phyloP scores from a whole-genome alignment of 352 stramenopile genomes.

The Phytopythium kandeliae region DNA sequence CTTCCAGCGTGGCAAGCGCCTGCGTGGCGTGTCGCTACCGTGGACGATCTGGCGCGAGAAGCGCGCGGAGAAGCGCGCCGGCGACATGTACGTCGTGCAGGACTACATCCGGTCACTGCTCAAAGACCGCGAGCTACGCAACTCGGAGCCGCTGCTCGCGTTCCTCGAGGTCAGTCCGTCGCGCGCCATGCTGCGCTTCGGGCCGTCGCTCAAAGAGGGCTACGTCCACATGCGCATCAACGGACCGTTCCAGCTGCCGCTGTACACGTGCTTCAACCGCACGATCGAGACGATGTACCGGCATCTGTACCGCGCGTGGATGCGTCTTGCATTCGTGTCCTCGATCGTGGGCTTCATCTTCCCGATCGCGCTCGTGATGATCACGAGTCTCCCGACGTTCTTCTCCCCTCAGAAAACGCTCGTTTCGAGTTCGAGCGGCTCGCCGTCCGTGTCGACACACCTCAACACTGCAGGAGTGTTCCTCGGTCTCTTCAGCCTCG shows the following conservation, averaged over 20 bases:
- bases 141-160: slow-evolving; percentile 70
- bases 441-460: slow-evolving; percentile 37
- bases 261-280: slow-evolving; percentile 82
- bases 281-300: slow-evolving; percentile 79
- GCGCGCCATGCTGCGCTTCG: slow-evolving; percentile 64
- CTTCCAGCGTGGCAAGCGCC: slow-evolving; percentile 33
- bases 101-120: slow-evolving; percentile 67
- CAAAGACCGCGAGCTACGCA: slow-evolving; percentile 54
- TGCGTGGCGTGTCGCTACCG: slow-evolving; percentile 45
- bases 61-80: slow-evolving; percentile 58
- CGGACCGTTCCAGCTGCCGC: slow-evolving; percentile 75
- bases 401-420: slow-evolving; percentile 59
- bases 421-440: slow-evolving; percentile 29
- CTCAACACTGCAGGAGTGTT: slow-evolving; percentile 49
- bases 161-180: slow-evolving; percentile 81
- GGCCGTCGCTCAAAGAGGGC: slow-evolving; percentile 77
- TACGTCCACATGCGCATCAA: slow-evolving; percentile 90
- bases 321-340: slow-evolving; percentile 81
- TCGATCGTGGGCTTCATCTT: slow-evolving; percentile 80
- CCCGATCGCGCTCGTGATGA: slow-evolving; percentile 61
- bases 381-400: slow-evolving; percentile 64
- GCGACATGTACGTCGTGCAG: slow-evolving; percentile 67
- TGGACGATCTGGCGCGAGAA: slow-evolving; percentile 85
- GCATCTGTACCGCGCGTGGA: slow-evolving; percentile 83
- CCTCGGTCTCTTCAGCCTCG: slow-evolving; percentile 42